phyloP scores from a whole-genome alignment of 331 rosid species.

The Rosa hybrid region DNA sequence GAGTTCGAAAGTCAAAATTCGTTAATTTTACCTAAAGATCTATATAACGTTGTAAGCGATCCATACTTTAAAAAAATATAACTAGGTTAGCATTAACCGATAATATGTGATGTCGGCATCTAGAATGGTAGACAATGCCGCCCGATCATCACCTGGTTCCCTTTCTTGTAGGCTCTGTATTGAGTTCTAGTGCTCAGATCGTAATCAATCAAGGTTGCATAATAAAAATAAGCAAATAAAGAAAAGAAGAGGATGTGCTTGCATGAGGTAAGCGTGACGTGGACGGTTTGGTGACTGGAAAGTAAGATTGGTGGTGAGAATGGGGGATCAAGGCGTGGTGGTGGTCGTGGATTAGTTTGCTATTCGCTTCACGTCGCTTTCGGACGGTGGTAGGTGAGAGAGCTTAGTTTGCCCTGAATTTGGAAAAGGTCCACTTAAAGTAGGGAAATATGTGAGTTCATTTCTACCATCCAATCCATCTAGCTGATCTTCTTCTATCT shows the following conservation, averaged over 20 bases:
- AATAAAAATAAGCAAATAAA: neutral
- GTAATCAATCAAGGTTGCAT: neutral
- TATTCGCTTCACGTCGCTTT: neutral
- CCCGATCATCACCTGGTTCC: neutral
- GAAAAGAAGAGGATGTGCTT: neutral
- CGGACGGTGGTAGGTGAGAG: slow-evolving; percentile 28
- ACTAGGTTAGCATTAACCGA: neutral
- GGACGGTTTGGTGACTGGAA: neutral
- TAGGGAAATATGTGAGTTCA: neutral
- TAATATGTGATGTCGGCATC: neutral
- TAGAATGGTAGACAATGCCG: neutral
- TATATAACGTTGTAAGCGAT: no score
- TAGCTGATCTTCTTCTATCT: neutral
- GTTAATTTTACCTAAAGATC: no score
- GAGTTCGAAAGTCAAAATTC: neutral
- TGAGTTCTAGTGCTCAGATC: neutral
- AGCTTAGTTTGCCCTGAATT: neutral
- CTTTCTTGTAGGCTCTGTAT: neutral
- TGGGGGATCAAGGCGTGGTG: slow-evolving; percentile 4
- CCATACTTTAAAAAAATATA: no score
- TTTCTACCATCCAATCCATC: neutral
- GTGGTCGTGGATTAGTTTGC: neutral
- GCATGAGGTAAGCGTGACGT: slow-evolving; percentile 10
- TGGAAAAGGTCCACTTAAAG: neutral
- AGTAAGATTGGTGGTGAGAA: neutral